Base-by-base conservation (phyloP, 1,284 basidiomycete species). In the Phellinidium pouzarii region DNA sequence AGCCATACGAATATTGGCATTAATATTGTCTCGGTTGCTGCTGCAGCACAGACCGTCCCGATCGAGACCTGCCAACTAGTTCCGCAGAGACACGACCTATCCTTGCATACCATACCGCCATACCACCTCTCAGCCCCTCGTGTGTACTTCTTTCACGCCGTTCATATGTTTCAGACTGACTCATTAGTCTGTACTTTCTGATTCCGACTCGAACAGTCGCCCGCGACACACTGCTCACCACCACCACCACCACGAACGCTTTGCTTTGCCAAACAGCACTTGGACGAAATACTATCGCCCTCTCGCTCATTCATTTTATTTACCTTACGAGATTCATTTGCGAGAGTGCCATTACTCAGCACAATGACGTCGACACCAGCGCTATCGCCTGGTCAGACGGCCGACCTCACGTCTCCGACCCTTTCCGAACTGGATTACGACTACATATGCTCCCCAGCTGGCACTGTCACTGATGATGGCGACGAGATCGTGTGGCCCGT, bases 401-500 rank as follows among this genome's bases (percentile, higher is more conserved):
- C 45, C 31, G 55, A 57, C 37, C 57, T 62, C 3, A 60, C 60
- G 9, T 64, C 61, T 9, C 59, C 62, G 3, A 63, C 64, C 44
- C 62, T 64, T 2, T 63, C 52, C 44, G 48, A 54, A 3, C 48
- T 43, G 42, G 42, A 50, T 4, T 49, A 55, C 37, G 45, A 58
- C 58, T 48, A 14, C 19, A 19, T 26, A 27, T 22, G 11, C 22
- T 2, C 52, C 62, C 52, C 61, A 60, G 25, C 53, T 62, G 60
- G 20, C 58, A 56, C 53, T 19, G 73, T 71, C 14, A 79, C 78
- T 56, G 78, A 82, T 22, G 75, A 72, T 14, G 79, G 78, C 56
- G 78, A 82, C 55, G 78, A 82, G 61, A 77, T 83, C 50, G 75
- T 82, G 22, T 81, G 75, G 70, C 67, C 64, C 41, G 62, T 74